Percentiles rank a stretch among this genome's conserved stretches.
Evolutionary conservation across 2,329 filamentous ascomycete species (phyloP).

Genomic region (Calonectria honghensis): DNA sequence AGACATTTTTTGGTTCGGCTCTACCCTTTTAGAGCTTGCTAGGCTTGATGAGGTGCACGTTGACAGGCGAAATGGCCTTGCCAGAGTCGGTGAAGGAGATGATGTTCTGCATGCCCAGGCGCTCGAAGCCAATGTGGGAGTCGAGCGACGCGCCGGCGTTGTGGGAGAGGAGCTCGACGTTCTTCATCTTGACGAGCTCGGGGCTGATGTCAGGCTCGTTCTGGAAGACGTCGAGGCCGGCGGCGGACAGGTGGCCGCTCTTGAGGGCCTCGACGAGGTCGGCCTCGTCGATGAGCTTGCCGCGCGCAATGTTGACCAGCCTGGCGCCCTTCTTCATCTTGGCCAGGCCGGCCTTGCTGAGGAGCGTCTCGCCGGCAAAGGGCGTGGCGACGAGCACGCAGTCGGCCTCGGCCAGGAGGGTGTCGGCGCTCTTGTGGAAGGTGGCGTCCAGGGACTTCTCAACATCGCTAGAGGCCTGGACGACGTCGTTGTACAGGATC

Average conservation of each 20-base stretch:
- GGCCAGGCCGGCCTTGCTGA: slow-evolving; percentile 73
- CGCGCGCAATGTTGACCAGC: slow-evolving; percentile 82
- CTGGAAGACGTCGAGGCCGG: slow-evolving; percentile 83
- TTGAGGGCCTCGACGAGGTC: slow-evolving; percentile 81
- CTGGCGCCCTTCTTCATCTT: slow-evolving; percentile 83
- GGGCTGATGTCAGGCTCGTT: slow-evolving; percentile 74
- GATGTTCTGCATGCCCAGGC: slow-evolving; percentile 54
- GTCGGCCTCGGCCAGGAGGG: slow-evolving; percentile 51
- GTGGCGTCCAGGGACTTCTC: slow-evolving; percentile 44
- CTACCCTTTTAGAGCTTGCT: slow-evolving; percentile 49
- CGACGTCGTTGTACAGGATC: slow-evolving; percentile 54
- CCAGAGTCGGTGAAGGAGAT: slow-evolving; percentile 48
- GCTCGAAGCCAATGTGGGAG: slow-evolving; percentile 53
- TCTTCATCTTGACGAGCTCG: slow-evolving; percentile 53
- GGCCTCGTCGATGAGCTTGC: slow-evolving; percentile 82
- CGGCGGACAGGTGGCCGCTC: slow-evolving; percentile 76
- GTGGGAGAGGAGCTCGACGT: slow-evolving; percentile 53
- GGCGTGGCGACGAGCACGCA: slow-evolving; percentile 53
- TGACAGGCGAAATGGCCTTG: slow-evolving; percentile 53
- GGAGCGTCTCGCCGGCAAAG: slow-evolving; percentile 48
- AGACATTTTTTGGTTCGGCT: slow-evolving; percentile 13
- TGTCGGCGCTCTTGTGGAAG: slow-evolving; percentile 51
- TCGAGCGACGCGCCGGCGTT: slow-evolving; percentile 54
- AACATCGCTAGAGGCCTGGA: slow-evolving; percentile 46
- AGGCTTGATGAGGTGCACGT: slow-evolving; percentile 53